These are phyloP conservation scores for Tolypocladium amazonense DNA, from an alignment of 2,329 filamentous ascomycete genomes.

Conservation along the genomic window DNA sequence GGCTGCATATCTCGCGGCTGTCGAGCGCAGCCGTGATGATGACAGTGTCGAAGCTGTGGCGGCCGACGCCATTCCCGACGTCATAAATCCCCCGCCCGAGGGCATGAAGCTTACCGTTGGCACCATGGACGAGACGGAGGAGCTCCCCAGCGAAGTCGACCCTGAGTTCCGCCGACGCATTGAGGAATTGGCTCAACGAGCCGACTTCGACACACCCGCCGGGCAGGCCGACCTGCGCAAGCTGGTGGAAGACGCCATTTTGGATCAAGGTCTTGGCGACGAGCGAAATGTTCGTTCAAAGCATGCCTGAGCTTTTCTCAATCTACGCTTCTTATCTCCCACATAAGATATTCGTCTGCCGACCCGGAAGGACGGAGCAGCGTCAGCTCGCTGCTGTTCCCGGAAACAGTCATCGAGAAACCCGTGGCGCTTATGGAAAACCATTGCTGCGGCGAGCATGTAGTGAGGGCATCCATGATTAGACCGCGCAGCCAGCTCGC, in stretches of 20 bases:
- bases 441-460: constrained; percentile 38
- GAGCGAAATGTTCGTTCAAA: constrained; percentile 55
- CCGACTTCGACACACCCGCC: constrained; percentile 72
- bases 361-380: constrained; percentile 40
- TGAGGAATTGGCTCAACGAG: constrained; percentile 73
- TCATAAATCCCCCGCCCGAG: constrained; percentile 56
- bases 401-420: constrained; percentile 34
- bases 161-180: constrained; percentile 77
- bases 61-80: constrained; percentile 18
- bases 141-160: constrained; percentile 56
- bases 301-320: constrained; percentile 34
- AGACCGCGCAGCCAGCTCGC: constrained; percentile 39
- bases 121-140: constrained; percentile 54
- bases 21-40: constrained; percentile 15
- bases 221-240: constrained; percentile 70
- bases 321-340: constrained; percentile 42
- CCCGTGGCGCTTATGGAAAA: constrained; percentile 42
- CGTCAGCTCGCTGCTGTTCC: constrained; percentile 37
- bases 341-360: constrained; percentile 46
- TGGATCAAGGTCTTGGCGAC: constrained; percentile 51
- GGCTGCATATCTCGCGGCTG: constrained; percentile 52
- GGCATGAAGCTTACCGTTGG: constrained; percentile 71
- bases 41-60: constrained; percentile 17
- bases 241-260: constrained; percentile 71
- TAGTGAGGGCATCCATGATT: constrained; percentile 33